Conservation (phyloP, 345 rosid species). For the Eucalyptus victrix region DNA sequence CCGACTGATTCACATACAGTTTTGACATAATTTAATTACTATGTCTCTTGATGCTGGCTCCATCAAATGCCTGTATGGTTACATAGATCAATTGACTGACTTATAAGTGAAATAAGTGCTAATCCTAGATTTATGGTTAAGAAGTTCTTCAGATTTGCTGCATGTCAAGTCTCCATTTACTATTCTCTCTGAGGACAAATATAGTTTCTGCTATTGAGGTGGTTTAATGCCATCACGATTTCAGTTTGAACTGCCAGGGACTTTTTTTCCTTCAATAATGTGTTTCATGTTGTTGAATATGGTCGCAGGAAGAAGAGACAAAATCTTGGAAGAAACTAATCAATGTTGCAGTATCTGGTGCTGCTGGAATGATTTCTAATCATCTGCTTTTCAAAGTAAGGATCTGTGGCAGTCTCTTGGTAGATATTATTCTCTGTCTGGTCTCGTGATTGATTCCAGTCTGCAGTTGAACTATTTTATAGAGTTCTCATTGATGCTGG, state of each 20-base stretch:
- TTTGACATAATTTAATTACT: not conserved
- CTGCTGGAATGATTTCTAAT: constrained; percentile 95
- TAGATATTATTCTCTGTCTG: not conserved
- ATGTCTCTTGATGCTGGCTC: not conserved
- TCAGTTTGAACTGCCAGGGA: not conserved
- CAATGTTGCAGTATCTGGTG: constrained; percentile 81
- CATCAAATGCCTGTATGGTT: not conserved
- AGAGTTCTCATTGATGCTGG: not conserved
- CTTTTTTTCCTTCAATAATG: not conserved
- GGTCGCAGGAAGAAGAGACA: constrained; percentile 79
- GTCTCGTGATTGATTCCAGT: not conserved
- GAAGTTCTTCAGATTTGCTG: not conserved
- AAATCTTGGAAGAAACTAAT: constrained; percentile 83
- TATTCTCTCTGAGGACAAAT: not conserved
- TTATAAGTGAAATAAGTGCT: not conserved
- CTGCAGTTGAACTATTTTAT: not conserved
- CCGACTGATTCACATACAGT: not conserved
- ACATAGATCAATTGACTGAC: not conserved
- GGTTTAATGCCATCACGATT: not conserved
- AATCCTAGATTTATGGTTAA: not conserved
- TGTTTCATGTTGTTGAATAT: not conserved
- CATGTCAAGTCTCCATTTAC: not conserved
- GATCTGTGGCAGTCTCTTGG: not conserved
- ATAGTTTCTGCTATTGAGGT: not conserved
- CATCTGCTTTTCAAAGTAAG: constrained; percentile 94